Evolutionary conservation across 2,329 filamentous ascomycete species (phyloP).

Genomic region (Penicillium sumatraense): DNA sequence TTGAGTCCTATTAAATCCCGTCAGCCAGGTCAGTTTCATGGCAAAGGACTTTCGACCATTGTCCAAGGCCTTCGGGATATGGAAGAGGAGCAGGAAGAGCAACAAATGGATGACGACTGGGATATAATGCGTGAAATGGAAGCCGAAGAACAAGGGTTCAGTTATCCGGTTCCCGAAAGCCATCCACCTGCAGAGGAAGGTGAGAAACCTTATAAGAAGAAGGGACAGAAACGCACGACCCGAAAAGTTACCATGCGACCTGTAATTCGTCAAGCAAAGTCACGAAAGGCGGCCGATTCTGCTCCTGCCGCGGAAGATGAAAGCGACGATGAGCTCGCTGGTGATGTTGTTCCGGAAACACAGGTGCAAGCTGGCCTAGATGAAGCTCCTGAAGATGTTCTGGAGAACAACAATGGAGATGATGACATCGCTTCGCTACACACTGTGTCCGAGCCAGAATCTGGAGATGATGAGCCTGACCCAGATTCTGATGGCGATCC

Average conservation of each 20-base stretch:
- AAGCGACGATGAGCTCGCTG: slow-evolving; percentile 34
- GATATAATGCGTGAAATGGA: slow-evolving; percentile 52
- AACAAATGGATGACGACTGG: slow-evolving; percentile 47
- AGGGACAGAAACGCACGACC: slow-evolving; percentile 55
- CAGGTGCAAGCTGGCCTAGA: slow-evolving; percentile 22
- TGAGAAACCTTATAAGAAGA: slow-evolving; percentile 39
- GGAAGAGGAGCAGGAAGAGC: slow-evolving; percentile 48
- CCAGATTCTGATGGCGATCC: slow-evolving; percentile 33
- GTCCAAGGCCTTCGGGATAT: slow-evolving; percentile 46
- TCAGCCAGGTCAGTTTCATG: slow-evolving; percentile 41
- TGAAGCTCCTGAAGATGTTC: slow-evolving; percentile 14
- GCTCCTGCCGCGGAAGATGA: slow-evolving; percentile 23
- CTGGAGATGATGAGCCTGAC: slow-evolving; percentile 23
- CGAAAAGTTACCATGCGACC: slow-evolving; percentile 50
- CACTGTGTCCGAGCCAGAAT: slow-evolving; percentile 35
- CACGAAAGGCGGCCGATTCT: slow-evolving; percentile 22
- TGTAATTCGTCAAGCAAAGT: slow-evolving; percentile 36
- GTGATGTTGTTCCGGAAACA: slow-evolving; percentile 35
- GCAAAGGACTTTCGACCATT: slow-evolving; percentile 44
- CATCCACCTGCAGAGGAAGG: slow-evolving; percentile 29
- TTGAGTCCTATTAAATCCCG: slow-evolving; percentile 45
- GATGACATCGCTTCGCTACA: slow-evolving; percentile 31
- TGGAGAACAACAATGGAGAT: slow-evolving; percentile 10
- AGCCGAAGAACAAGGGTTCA: slow-evolving; percentile 35
- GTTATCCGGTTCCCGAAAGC: slow-evolving; percentile 42